phyloP scores from a whole-genome alignment of 2,329 filamentous ascomycete species.

The Aspergillus unguis region DNA sequence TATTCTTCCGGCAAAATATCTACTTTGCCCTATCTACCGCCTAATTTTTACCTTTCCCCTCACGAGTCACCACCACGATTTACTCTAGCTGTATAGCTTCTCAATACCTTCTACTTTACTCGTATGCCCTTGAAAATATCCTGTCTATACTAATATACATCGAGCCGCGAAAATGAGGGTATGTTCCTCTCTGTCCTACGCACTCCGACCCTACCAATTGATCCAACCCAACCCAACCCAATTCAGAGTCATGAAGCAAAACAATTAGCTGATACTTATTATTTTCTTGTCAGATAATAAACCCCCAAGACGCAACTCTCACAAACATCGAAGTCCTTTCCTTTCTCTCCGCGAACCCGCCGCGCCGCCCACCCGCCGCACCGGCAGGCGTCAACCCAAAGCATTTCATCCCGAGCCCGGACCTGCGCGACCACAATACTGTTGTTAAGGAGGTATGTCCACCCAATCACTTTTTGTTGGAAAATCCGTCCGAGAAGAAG shows the following conservation, averaged over 20 bases:
- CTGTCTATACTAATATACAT: neutral
- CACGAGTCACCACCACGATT: neutral
- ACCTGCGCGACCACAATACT: slow-evolving; percentile 45
- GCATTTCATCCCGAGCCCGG: slow-evolving; percentile 41
- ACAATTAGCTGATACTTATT: neutral
- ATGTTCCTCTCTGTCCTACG: neutral
- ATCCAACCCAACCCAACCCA: neutral
- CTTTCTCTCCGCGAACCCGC: slow-evolving; percentile 41
- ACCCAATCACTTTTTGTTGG: neutral
- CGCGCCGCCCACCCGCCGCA: slow-evolving; percentile 39
- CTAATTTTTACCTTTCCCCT: slow-evolving; percentile 12
- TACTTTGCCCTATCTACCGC: slow-evolving; percentile 10
- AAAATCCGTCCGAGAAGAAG: too few species aligned
- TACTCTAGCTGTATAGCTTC: too few species aligned
- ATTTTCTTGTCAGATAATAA: slow-evolving; percentile 34
- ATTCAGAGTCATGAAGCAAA: neutral
- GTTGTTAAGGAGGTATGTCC: slow-evolving; percentile 44
- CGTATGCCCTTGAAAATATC: too few species aligned
- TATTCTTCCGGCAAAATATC: slow-evolving; percentile 13
- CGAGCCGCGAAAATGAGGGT: slow-evolving; percentile 23
- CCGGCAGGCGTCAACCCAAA: slow-evolving; percentile 32
- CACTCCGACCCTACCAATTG: neutral
- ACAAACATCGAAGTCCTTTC: slow-evolving; percentile 45
- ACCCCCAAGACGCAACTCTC: slow-evolving; percentile 44
- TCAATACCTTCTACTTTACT: too few species aligned